Evolutionary conservation across 2,329 filamentous ascomycete genomes (phyloP).

Genomic region (Beauveria sp.): DNA sequence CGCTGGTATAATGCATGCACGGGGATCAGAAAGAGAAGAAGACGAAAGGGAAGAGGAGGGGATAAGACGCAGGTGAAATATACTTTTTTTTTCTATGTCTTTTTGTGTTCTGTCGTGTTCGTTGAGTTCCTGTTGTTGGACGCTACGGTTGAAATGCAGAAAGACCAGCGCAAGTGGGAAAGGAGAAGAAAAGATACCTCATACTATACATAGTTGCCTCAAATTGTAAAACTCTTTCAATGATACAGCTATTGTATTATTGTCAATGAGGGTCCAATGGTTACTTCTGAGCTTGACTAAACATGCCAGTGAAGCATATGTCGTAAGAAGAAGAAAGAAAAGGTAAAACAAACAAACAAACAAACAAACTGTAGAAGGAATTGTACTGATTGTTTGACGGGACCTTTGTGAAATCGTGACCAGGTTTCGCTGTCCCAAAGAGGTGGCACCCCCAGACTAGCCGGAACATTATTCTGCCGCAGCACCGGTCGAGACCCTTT

Average conservation of each 20-base stretch:
- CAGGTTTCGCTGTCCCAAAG: not conserved
- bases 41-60: conserved; percentile 14
- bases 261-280: not conserved
- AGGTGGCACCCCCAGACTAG: not conserved
- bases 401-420: too few relatives aligned
- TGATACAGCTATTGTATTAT: not conserved
- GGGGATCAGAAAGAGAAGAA: not conserved
- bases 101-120: not conserved
- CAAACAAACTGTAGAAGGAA: too few relatives aligned
- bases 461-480: conserved; percentile 29
- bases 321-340: too few relatives aligned
- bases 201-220: conserved; percentile 24
- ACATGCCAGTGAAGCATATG: not conserved
- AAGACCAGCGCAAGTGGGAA: conserved; percentile 19
- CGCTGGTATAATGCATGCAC: conserved; percentile 27
- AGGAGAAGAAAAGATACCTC: conserved; percentile 14
- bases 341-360: too few relatives aligned
- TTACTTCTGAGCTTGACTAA: not conserved
- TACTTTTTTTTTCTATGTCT: conserved; percentile 5
- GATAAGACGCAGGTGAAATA: conserved; percentile 7
- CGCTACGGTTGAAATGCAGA: conserved; percentile 16
- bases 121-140: conserved; percentile 10
- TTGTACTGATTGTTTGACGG: too few relatives aligned
- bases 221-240: conserved; percentile 24
- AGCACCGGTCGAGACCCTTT: conserved; percentile 18